Base-by-base conservation (phyloP, 352 stramenopile genomes). In the Phytophthora fragariaefolia region DNA sequence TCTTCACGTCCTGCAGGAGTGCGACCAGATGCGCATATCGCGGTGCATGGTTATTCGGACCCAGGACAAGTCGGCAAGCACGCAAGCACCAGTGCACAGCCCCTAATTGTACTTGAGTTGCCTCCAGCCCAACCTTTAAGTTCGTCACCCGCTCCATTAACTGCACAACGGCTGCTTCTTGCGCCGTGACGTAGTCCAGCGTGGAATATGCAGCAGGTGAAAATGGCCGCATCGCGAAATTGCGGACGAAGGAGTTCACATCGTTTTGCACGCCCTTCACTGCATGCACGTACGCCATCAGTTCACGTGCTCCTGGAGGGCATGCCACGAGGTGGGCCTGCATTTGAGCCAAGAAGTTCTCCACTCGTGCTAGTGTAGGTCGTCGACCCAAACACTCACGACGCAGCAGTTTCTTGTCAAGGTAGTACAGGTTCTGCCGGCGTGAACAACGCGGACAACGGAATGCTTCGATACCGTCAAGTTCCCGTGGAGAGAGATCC, bases 31-130 rank as follows among this genome's bases (percentile, higher is more conserved):
- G 83, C 2, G 87, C 77, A 42, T 91, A 95, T 27, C 81, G 77
- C 1, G 87, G 87, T 2, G 85, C 71, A 7, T 66, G 62, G 8
- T 77, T 66, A 51, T 58, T 63, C 12, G 69, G 79, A 1, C 69
- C 72, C 0, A 95, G 73, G 1, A 93, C 83, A 18, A 93, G 72
- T 38, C 75, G 59, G 49, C 85, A 95, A 9, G 87, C 87, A 4
- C 83, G 80, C 28, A 95, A 64, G 42, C 83, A 93, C 87, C 87
- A 95, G 46, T 95, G 87, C 28, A 93, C 77, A 20, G 85, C 77
- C 13, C 66, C 77, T 27, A 95, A 58, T n/a, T 77, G 83, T 13
- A 68, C 60, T 15, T 89, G 73, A 12, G 77, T 72, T 12, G 57
- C 66, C 17, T 95, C 85, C 10, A 91, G 61, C 30, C 74, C 68